Evolutionary conservation across 176 grass and related monocot species (phyloP), one percentile per base, ranked within the genome.

Genomic region (Bonia amplexicaulis): DNA sequence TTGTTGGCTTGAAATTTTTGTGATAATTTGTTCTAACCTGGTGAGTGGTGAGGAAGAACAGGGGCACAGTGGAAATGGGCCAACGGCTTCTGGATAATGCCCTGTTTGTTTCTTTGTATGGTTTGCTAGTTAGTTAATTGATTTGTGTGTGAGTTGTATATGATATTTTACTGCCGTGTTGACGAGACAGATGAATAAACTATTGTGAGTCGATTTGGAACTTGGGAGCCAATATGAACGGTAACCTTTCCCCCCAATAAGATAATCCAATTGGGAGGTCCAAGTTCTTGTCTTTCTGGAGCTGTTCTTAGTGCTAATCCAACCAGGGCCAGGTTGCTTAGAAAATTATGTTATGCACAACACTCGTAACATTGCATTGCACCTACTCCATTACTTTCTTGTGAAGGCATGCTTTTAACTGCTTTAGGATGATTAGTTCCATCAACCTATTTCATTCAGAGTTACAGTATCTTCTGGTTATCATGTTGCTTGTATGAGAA

Each of bases 151-250:
- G 58, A 14, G 60, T 78, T 82, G 14, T 86, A 63, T 13, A n/a
- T n/a, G 47, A 60, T 86, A 64, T 85, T 68, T 60, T 39, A 79
- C 39, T 35, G 0, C 75, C 48, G 39, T 80, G 70, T 81, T 47
- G 41, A 60, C 25, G 44, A 47, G 44, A 37, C 54, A n/a, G 19
- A 17, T 67, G 62, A 87, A 72, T 86, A 83, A 83, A 79, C 66
- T 90, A 78, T 67, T 26, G 39, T 15, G 15, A 20, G 11, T 82
- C 20, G 29, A 66, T 86, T 73, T 78, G 58, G 66, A 66, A 15
- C 73, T 78, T 51, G 57, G 73, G 22, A 49, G 70, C 77, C 49
- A 42, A 42, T 31, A 22, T 60, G 23, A 63, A 81, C 15, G 70
- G 6, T 51, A 31, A 53, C 45, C 66, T 71, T 22, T 73, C 33